Conservation (phyloP, 805 yeast genomes). For the Teunomyces pallodes region DNA sequence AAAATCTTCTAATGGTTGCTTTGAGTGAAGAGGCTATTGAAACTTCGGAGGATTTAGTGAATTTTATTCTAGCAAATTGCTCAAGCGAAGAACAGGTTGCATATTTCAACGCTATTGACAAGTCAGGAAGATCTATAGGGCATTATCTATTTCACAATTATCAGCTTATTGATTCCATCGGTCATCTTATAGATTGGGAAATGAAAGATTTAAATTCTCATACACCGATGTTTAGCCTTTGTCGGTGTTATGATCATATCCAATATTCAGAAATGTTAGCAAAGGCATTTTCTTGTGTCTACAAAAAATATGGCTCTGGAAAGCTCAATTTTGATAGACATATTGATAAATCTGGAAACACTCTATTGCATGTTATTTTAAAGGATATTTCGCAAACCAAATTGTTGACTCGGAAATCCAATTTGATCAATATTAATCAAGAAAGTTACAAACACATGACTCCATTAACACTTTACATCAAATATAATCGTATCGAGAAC, state of each 20-base stretch:
- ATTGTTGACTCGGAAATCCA: slow-evolving; percentile 20
- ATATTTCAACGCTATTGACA: slow-evolving; percentile 54
- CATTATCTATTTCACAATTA: slow-evolving; percentile 67
- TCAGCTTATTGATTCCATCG: slow-evolving; percentile 50
- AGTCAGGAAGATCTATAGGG: slow-evolving; percentile 58
- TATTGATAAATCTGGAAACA: slow-evolving; percentile 69
- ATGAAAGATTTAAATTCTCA: slow-evolving; percentile 61
- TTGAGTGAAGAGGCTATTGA: slow-evolving; percentile 51
- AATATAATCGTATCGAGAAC: slow-evolving; percentile 65
- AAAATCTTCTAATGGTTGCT: slow-evolving; percentile 60
- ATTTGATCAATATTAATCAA: slow-evolving; percentile 51
- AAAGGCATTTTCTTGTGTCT: slow-evolving; percentile 44
- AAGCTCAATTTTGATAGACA: slow-evolving; percentile 58
- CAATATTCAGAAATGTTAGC: slow-evolving; percentile 51
- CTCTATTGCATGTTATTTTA: slow-evolving; percentile 69
- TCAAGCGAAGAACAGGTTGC: slow-evolving; percentile 43
- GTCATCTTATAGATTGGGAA: slow-evolving; percentile 67
- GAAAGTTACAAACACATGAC: slow-evolving; percentile 57
- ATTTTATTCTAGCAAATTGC: slow-evolving; percentile 40
- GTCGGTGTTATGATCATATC: slow-evolving; percentile 78
- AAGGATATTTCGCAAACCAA: slow-evolving; percentile 40
- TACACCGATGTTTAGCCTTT: slow-evolving; percentile 74
- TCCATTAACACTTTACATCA: slow-evolving; percentile 69
- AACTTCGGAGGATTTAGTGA: slow-evolving; percentile 44
- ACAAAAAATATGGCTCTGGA: slow-evolving; percentile 37